Evolutionary conservation across 345 rosid species (phyloP).

Genomic region (Salix udensis): DNA sequence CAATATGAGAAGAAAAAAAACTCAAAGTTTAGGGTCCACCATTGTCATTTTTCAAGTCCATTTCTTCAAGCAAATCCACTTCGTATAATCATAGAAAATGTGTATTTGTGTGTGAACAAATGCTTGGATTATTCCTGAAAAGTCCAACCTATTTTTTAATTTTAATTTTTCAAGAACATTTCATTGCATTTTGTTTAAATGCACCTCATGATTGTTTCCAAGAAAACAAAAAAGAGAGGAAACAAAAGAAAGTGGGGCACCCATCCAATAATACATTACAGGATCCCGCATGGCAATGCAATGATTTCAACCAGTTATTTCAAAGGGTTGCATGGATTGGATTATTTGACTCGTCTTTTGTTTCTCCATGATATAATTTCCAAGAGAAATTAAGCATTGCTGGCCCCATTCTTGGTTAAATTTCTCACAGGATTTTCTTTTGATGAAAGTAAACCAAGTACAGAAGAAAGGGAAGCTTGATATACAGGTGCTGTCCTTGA

Average conservation of each 20-base stretch:
- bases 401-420: neutral
- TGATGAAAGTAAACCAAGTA: neutral
- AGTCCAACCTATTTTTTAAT: no score
- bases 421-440: neutral
- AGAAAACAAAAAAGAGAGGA: no score
- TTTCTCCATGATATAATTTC: no score
- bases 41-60: neutral
- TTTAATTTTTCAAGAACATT: neutral
- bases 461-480: no score
- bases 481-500: neutral
- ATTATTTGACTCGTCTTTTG: no score
- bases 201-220: neutral
- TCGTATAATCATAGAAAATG: neutral
- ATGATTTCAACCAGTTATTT: no score
- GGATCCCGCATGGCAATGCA: no score
- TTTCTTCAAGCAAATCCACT: neutral
- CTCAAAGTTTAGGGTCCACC: neutral
- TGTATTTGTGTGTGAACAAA: no score
- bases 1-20: neutral
- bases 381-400: no score
- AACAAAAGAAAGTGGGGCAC: neutral
- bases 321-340: no score
- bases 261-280: neutral
- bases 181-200: neutral
- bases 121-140: neutral